Evolutionary conservation across 164 flowering plant species (phyloP), one percentile per base, ranked within the genome.

Genomic region (Vitis cinerea): DNA sequence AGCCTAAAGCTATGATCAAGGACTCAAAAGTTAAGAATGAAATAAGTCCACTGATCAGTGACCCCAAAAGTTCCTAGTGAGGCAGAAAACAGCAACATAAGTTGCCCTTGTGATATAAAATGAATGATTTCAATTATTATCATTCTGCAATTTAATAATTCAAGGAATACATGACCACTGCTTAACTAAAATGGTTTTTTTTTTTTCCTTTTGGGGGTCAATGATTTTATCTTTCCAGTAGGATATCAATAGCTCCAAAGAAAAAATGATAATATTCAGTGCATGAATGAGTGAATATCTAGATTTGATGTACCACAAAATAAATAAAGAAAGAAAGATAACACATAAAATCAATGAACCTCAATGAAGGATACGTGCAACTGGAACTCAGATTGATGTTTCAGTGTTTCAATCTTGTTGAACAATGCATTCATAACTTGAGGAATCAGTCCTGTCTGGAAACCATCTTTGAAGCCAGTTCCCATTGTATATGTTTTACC

Each of bases 401-500:
- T 88, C 75, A 82, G 66, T 49, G 72, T 75, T 70, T 88, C 92
- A 71, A 88, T 90, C 79, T 84, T 90, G 75, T 74, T 79, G 75
- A 92, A 92, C 30, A 92, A 58, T 44, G 84, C 79, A 74, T 78
- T 81, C 97, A 92, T 85, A 54, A 76, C 97, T 80, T 78, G 86
- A 63, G 94, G 97, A 62, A 85, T 83, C 47, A 90, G 30, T 61
- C 93, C 97, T n/a, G 84, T 80, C 59, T 88, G 87, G 57, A 51
- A 67, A 66, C 87, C 93, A 74, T 90, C 93, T 71, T 73, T 79
- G 71, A 76, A 79, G 58, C 90, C 83, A 63, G 95, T 90, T 10
- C 97, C 97, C 97, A 92, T 92, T 16, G 97, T 90, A 71, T 92
- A 92, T 50, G 97, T 92, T 74, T 92, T 92, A 50, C 97, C 97